Base-by-base conservation (phyloP, 1,284 basidiomycete species). In the Moesziomyces sp. region DNA sequence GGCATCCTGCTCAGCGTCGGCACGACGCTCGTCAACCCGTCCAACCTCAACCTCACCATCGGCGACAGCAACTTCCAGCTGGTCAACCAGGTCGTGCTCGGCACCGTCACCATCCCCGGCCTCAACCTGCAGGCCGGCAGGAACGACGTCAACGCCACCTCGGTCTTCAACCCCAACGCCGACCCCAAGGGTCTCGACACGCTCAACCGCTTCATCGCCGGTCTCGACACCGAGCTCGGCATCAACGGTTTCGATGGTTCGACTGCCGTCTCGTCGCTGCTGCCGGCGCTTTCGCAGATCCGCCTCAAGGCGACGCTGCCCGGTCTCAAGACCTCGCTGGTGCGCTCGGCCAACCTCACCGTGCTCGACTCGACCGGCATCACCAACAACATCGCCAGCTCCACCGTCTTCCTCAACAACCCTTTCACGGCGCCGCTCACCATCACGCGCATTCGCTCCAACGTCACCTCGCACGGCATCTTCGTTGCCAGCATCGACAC, bases 331-430 rank as follows among this genome's bases (percentile, higher is more conserved):
- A 87, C 87, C 4, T 86, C 87, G 68, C 86, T 93, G 16, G 85
- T 92, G 40, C 85, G 87, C 35, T 85, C 86, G 8, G 90, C 90
- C 28, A 85, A 89, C 28, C 85, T 79, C 43, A 84, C 76, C 87
- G 91, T 93, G 24, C 86, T 92, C 26, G 75, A 88, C 16, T 89
- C 90, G 8, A 93, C 91, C 18, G 91, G 91, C 19, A 84, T 86
- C 46, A 83, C 83, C 57, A 88, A 90, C 79, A 89, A 92, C 83
- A 87, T 91, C 53, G 88, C 89, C 46, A 88, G 91, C 76, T 89
- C 91, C 59, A 87, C 87, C 19, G 91, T 93, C 45, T 83, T 86
- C 51, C 86, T 92, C 26, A 85, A 81, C 64, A 92, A 93, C 80
- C 91, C 91, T 4, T 93, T 92, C 85, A 89, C 88, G 2, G 85